These are phyloP conservation scores for Nicotiana knightiana DNA, from an alignment of 257 asterid species.

Conservation along the genomic window DNA sequence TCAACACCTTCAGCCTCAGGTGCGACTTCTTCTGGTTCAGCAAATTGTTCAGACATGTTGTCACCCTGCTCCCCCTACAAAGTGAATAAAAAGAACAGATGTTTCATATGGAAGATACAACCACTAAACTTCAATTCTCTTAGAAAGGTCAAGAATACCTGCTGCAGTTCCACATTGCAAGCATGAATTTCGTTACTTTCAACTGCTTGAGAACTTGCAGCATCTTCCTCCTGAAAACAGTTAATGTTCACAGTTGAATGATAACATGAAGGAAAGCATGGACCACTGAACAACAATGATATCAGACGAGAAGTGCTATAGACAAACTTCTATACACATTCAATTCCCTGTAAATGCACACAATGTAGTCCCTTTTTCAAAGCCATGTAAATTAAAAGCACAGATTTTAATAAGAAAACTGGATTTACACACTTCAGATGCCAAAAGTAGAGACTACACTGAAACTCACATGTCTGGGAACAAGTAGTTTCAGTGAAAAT, in stretches of 20 bases:
- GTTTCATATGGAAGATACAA: neutral
- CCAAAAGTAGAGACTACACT: neutral
- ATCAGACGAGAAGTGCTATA: neutral
- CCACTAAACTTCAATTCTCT: neutral
- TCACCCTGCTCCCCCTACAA: conserved; percentile 38
- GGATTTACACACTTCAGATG: neutral
- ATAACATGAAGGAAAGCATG: neutral
- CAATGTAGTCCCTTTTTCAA: neutral
- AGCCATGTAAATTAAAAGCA: neutral
- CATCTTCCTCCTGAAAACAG: conserved; percentile 47
- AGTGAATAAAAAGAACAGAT: neutral
- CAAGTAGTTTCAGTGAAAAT: neutral
- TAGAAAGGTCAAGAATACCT: conserved; percentile 31
- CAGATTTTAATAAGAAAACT: neutral
- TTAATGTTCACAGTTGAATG: neutral
- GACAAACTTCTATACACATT: neutral
- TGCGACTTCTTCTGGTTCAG: conserved; percentile 26
- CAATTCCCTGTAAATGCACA: neutral
- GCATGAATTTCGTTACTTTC: conserved; percentile 31
- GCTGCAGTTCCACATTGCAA: conserved; percentile 32
- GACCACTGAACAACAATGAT: neutral
- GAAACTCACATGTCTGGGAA: neutral
- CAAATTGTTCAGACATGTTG: conserved; percentile 29
- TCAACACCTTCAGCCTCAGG: conserved; percentile 33
- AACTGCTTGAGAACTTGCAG: conserved; percentile 28